Evolutionary conservation across 2,329 filamentous ascomycete genomes (phyloP), one percentile per base, ranked within the genome.

Genomic region (Aureobasidium sp.): DNA sequence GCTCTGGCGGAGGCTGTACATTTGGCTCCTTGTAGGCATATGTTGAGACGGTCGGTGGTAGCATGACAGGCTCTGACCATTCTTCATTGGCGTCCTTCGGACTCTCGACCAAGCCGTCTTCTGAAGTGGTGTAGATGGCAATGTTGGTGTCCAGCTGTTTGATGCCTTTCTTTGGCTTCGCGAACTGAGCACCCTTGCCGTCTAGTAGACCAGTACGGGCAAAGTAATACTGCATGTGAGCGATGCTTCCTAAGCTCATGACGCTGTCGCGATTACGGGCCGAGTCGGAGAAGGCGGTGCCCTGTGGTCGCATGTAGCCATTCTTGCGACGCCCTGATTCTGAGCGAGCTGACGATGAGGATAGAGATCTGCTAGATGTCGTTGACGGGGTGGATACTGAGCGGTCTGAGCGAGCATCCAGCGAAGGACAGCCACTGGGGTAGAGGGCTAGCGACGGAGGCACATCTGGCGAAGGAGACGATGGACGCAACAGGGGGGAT

Each of bases 181-280:
- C 87, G 63, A 95, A 78, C 73, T 95, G 89, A 60, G 86, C 94
- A 39, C 92, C 93, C 73, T 97, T 97, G 62, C 93, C 91, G 71
- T 99, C 94, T 56, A 99, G 78, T 66, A 99, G 77, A 6, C 94
- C 94, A 0, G 94, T 99, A 64, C 94, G 83, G 39, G 94, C 93
- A 78, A 99, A 99, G 77, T 97, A 99, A 77, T 97, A 96, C 75
- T 99, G 94, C 71, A 99, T 80, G 77, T 99, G 94, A 62, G 92
- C 91, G 69, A 99, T 99, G 75, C 92, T 97, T 61, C 94, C 94
- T 65, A 99, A 78, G 71, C 91, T 96, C 84, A 97, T 88, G 67
- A 99, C 94, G 72, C 92, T 97, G 74, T 99, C 93, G 65, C 94
- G 84, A 56, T 91, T 91, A 71, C 86, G 87, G 51, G 94, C 94